A percentile compares a stretch with the other conserved stretches of the same genome.
Evolutionary conservation across 257 asterid genomes (phyloP).

Genomic region (Nicotiana otophora): DNA sequence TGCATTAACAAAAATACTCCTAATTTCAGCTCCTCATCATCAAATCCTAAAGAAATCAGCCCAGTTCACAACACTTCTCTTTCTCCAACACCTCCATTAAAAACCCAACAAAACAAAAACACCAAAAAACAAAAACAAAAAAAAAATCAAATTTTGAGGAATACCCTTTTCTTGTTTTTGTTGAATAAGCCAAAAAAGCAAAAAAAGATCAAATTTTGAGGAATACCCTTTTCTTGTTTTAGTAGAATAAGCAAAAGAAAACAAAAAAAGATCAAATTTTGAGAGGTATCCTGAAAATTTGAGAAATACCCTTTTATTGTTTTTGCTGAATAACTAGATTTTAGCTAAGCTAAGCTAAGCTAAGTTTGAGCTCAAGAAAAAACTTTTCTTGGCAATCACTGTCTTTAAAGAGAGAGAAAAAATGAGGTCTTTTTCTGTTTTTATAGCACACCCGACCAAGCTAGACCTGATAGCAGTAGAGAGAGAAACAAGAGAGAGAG

Average conservation of each 20-base stretch:
- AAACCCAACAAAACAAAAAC: not conserved
- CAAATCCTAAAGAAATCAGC: conserved; percentile 23
- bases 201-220: not conserved
- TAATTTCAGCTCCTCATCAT: conserved; percentile 17
- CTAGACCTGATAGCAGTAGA: conserved; percentile 79
- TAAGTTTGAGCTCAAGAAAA: not conserved
- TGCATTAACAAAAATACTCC: conserved; percentile 12
- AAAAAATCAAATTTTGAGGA: not conserved
- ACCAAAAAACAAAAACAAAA: not conserved
- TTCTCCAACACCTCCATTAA: conserved; percentile 31
- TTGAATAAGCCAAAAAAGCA: not conserved
- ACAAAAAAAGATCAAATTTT: not conserved
- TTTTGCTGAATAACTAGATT: not conserved
- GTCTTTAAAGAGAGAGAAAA: not conserved
- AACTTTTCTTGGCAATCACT: not conserved
- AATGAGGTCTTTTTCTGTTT: conserved; percentile 11
- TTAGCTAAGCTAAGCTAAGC: not conserved
- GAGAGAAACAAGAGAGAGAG: conserved; percentile 21
- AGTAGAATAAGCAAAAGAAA: not conserved
- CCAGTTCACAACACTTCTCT: conserved; percentile 19
- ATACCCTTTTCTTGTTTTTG: conserved; percentile 12
- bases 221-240: conserved; percentile 10
- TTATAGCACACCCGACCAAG: conserved; percentile 54
- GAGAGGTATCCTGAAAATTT: not conserved
- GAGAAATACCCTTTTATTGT: not conserved